These are phyloP conservation scores for Zanthoxylum bungeanum DNA, from an alignment of 345 rosid species.

Conservation along the genomic window DNA sequence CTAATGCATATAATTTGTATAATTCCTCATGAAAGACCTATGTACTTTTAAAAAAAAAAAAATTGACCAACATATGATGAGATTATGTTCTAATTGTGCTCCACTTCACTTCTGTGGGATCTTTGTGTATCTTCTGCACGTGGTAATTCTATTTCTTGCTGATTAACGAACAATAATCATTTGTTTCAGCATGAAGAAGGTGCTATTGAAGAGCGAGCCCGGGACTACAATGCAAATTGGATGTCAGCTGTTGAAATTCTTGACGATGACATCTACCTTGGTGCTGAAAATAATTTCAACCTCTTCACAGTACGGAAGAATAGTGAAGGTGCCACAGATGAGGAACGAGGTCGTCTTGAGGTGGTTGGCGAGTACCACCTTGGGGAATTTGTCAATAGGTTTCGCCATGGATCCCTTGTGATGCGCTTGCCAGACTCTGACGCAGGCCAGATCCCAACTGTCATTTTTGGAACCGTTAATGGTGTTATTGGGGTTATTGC, in stretches of 20 bases:
- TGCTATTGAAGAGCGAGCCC: conserved; percentile 83
- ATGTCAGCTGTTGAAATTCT: conserved; percentile 93
- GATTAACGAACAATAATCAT: background rate
- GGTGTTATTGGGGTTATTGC: conserved; percentile 95
- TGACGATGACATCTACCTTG: conserved; percentile 79
- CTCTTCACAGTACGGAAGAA: conserved; percentile 79
- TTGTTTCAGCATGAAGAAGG: conserved; percentile 80
- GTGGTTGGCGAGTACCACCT: conserved; percentile 89
- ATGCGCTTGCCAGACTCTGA: conserved; percentile 93
- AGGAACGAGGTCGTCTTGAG: conserved; percentile 81
- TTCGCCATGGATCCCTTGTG: conserved; percentile 92
- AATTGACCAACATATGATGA: too few relatives aligned
- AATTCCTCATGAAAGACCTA: background rate
- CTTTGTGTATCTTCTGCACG: background rate
- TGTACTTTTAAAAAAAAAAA: too few relatives aligned
- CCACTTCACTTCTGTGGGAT: background rate
- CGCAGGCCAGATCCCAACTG: conserved; percentile 78
- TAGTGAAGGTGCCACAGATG: conserved; percentile 87
- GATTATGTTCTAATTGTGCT: background rate
- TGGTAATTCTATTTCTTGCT: background rate
- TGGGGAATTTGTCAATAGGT: conserved; percentile 87
- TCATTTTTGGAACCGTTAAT: conserved; percentile 80
- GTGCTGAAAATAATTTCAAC: conserved; percentile 82
- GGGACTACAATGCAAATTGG: conserved; percentile 89
- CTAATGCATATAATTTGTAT: background rate